phyloP scores from a whole-genome alignment of 441 rosid species.

The Pelargonium hybrid region DNA sequence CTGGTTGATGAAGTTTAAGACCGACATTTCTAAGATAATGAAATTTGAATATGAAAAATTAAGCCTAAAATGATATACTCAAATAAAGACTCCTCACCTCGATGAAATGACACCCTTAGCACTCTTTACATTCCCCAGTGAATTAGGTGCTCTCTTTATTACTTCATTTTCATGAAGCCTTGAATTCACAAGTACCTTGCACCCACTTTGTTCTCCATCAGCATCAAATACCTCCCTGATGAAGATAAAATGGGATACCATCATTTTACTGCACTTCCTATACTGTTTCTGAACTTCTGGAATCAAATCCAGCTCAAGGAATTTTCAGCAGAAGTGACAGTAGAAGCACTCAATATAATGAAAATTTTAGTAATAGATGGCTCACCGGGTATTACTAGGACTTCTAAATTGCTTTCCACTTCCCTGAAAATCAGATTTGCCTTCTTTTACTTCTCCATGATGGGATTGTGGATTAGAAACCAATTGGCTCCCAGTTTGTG shows the following conservation, averaged over 20 bases:
- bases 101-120: conserved; percentile 20
- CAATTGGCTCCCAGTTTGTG: conserved; percentile 22
- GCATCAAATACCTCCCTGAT: conserved; percentile 19
- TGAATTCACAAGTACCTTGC: conserved; percentile 22
- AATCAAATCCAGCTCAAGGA: background rate
- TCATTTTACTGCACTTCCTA: background rate
- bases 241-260: conserved; percentile 16
- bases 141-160: conserved; percentile 26
- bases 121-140: conserved; percentile 21
- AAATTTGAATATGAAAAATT: background rate
- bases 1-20: background rate
- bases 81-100: conserved; percentile 18
- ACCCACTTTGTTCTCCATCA: conserved; percentile 21
- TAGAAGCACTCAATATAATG: conserved; percentile 6
- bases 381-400: conserved; percentile 25
- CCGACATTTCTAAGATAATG: background rate
- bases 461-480: conserved; percentile 15
- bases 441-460: conserved; percentile 18
- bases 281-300: background rate
- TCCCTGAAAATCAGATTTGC: conserved; percentile 19
- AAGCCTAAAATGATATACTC: background rate
- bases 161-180: conserved; percentile 26
- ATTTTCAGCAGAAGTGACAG: background rate
- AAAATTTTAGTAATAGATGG: conserved; percentile 4
- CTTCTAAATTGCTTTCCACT: conserved; percentile 21